Evolutionary conservation across 345 rosid genomes (phyloP), one percentile per base, ranked within the genome.

Genomic region (Salix viminalis): DNA sequence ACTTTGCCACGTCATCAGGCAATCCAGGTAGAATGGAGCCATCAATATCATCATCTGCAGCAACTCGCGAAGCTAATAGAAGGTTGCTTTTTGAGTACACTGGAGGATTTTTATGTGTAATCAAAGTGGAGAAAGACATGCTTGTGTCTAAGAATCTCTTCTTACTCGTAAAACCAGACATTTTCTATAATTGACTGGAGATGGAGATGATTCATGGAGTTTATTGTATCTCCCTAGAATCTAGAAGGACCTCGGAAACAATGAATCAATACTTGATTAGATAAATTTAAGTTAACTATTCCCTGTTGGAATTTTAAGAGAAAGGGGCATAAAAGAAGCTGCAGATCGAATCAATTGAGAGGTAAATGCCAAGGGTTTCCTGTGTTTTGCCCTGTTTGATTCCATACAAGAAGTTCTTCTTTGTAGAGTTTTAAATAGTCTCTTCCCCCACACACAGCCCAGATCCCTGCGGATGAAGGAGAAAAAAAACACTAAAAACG

Each of bases 1-100:
- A 80, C 84, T 91, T 92, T 2, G 98, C 91, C 65, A 96, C 96
- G 42, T 96, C 99, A 86, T 93, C 98, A 15, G 97, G 86, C 80
- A 96, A 83, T 67, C 99, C 98, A 0, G 98, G 98, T 52, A 96
- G 81, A 77, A 96, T 79, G 42, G 86, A 85, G 62, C 79, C 75
- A 67, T 79, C 88, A 24, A 54, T 56, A 69, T 81, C 85, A 83
- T 77, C 69, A 4, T 30, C 32, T 30, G 34, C 34, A 77, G 34
- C 34, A 77, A 75, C 75, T 71, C 76, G 69, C 70, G 90, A 81
- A 71, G 85, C 56, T 48, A 81, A 72, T 65, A 28, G 79, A 68
- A 58, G 79, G 72, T 83, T 83, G 77, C 82, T 77, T 65, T 89
- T 89, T 16, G 83, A 75, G 76, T 37, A 48, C 58, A 75, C 42